A percentile compares a stretch with the other conserved stretches of the same genome.
Conservation (phyloP, 2,329 filamentous ascomycete genomes). For the Coniella lustricola region DNA sequence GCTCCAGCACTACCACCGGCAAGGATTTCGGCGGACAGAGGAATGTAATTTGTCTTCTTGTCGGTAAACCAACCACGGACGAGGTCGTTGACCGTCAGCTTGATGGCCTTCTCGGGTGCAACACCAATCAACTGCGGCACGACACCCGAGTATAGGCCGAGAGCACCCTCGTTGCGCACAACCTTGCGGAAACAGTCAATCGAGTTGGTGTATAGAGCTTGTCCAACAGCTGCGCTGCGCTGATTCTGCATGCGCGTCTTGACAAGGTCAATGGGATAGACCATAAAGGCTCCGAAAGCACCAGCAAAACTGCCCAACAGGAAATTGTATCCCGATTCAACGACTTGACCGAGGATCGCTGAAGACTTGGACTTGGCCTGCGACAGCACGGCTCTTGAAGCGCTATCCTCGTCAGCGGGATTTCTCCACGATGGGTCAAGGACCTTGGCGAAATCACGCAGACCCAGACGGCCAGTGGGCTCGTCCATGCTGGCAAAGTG, state of each 20-base stretch:
- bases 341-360: conserved; percentile 53
- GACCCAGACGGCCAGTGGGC: conserved; percentile 73
- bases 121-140: conserved; percentile 93
- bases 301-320: conserved; percentile 81
- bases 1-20: conserved; percentile 85
- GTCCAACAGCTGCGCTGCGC: conserved; percentile 71
- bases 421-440: conserved; percentile 88
- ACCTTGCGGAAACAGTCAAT: conserved; percentile 93
- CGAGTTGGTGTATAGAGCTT: conserved; percentile 93
- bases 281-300: conserved; percentile 98
- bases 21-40: conserved; percentile 64
- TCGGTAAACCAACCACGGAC: conserved; percentile 71
- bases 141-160: conserved; percentile 88
- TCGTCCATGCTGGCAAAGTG: conserved; percentile 94
- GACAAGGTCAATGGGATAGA: conserved; percentile 96
- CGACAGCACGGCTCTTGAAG: conserved; percentile 25
- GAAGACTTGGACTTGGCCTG: conserved; percentile 48
- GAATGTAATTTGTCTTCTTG: conserved; percentile 66
- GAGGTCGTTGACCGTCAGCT: conserved; percentile 95
- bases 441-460: conserved; percentile 87
- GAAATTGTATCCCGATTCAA: conserved; percentile 86
- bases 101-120: conserved; percentile 98
- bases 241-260: conserved; percentile 99
- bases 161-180: conserved; percentile 82
- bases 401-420: conserved; percentile 46